These are phyloP conservation scores for Phymatotrichopsis omnivora DNA, from an alignment of 2,329 filamentous ascomycete genomes.

Conservation along the genomic window DNA sequence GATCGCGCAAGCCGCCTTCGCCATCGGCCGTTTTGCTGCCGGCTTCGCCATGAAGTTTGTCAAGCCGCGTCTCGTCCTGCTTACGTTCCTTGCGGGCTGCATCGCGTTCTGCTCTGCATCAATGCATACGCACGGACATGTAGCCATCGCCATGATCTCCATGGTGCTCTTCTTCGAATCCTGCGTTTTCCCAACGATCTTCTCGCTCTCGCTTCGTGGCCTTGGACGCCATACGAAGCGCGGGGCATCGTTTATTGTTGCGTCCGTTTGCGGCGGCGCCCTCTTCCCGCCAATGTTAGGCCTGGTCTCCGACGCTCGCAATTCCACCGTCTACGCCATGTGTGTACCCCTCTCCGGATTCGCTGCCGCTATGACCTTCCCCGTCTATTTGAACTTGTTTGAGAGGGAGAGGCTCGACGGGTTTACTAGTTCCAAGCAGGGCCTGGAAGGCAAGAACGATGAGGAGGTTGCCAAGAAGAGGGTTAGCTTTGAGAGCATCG, in stretches of 20 bases:
- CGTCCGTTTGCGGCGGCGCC: conserved; percentile 61
- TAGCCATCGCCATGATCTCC: conserved; percentile 51
- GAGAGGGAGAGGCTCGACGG: conserved; percentile 13
- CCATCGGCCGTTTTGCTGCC: conserved; percentile 60
- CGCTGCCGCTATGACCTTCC: conserved; percentile 38
- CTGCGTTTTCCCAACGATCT: conserved; percentile 73
- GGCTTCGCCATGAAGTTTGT: conserved; percentile 55
- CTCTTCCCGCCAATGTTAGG: conserved; percentile 63
- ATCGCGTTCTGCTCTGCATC: conserved; percentile 50
- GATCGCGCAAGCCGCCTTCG: conserved; percentile 63
- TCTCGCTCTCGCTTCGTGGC: conserved; percentile 65
- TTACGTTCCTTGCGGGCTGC: conserved; percentile 54
- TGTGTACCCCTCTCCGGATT: conserved; percentile 48
- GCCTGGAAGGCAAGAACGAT: conserved; percentile 2
- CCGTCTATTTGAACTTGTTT: conserved; percentile 32
- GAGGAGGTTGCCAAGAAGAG: no score
- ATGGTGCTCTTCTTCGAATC: conserved; percentile 73
- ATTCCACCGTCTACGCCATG: conserved; percentile 53
- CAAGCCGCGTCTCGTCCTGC: conserved; percentile 58
- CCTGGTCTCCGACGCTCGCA: conserved; percentile 53
- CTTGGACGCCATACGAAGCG: conserved; percentile 68
- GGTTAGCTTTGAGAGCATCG: no score
- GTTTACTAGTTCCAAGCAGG: conserved; percentile 4
- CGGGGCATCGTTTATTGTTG: conserved; percentile 62
- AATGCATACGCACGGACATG: conserved; percentile 41